phyloP scores from a whole-genome alignment of 2,329 filamentous ascomycete genomes.

The Fusarium nisikadoi region DNA sequence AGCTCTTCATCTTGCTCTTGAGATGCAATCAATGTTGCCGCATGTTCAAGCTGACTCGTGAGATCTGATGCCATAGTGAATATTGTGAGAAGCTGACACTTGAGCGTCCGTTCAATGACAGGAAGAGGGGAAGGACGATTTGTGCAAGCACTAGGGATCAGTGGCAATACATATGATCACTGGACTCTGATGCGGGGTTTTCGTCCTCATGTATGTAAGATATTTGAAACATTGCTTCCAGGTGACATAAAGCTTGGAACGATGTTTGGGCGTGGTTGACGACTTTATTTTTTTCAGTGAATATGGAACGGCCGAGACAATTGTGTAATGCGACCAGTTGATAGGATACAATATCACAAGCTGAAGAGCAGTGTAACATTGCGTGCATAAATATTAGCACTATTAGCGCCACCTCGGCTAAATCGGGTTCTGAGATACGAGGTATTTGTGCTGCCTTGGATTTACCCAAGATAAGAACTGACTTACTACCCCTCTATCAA shows the following conservation, averaged over 20 bases:
- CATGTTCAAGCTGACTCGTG: background rate
- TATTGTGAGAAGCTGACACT: accelerated
- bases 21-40: background rate
- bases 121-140: background rate
- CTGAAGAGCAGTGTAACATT: background rate
- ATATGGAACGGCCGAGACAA: background rate
- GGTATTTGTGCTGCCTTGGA: background rate
- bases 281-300: accelerated
- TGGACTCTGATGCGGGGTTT: background rate
- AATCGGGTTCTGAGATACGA: background rate
- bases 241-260: background rate
- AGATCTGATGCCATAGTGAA: background rate
- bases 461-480: background rate
- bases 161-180: background rate
- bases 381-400: background rate
- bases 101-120: accelerated
- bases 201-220: background rate
- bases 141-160: background rate
- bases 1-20: background rate
- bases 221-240: background rate
- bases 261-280: accelerated
- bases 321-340: background rate
- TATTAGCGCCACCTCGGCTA: background rate
- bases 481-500: background rate
- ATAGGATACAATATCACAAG: background rate